Conservation (phyloP, 805 yeast species). For the Sporopachydermia lactativora region DNA sequence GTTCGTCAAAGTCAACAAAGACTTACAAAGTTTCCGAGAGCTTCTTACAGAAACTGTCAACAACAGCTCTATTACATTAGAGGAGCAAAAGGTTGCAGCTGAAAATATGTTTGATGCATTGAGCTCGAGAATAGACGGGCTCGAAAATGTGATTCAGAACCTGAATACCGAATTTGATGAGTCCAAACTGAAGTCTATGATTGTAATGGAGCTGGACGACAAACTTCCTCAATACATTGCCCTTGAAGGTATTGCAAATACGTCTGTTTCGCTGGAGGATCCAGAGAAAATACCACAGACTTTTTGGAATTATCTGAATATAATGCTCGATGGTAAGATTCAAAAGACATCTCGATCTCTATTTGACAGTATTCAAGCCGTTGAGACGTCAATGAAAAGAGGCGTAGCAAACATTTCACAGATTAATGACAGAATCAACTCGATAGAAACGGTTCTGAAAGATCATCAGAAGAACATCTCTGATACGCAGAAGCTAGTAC, state of each 20-base stretch:
- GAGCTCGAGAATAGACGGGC: not conserved
- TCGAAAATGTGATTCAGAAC: not conserved
- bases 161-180: not conserved
- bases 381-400: not conserved
- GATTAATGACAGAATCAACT: not conserved
- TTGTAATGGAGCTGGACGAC: not conserved
- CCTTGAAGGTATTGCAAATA: not conserved
- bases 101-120: not conserved
- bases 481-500: not conserved
- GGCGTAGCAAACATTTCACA: no score
- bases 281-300: not conserved
- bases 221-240: slow-evolving; percentile 1
- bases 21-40: not conserved
- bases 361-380: not conserved
- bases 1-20: not conserved
- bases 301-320: not conserved
- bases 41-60: no score
- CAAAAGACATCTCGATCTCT: not conserved
- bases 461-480: not conserved
- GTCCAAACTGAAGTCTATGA: not conserved
- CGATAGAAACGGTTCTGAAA: not conserved
- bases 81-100: not conserved
- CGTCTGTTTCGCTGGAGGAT: not conserved
- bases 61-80: not conserved
- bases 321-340: not conserved